Conservation (phyloP, 352 stramenopile species). For the Phytophthora lateralis region DNA sequence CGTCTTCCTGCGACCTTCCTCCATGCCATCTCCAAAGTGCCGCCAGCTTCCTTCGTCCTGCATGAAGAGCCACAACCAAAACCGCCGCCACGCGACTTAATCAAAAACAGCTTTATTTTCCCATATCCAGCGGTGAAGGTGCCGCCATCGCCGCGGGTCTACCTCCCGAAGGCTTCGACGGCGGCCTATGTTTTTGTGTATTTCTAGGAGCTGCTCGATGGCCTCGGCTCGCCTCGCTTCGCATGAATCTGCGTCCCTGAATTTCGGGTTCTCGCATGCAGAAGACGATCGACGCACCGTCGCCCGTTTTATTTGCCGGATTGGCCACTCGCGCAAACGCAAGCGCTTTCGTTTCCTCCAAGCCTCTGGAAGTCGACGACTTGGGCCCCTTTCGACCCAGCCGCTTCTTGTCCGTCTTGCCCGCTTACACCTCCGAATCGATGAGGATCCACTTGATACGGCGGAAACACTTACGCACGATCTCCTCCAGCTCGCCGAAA, state of each 20-base stretch:
- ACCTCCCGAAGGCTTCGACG: constrained; percentile 1
- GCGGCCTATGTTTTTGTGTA: constrained; percentile 25
- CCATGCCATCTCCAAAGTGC: constrained; percentile 12
- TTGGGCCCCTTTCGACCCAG: background rate
- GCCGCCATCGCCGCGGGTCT: constrained; percentile 9
- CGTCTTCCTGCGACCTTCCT: constrained; percentile 10
- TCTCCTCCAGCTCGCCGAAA: constrained; percentile 84
- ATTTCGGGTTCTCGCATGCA: constrained; percentile 3
- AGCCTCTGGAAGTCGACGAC: background rate
- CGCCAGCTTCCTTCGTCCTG: background rate
- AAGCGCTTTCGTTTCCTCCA: constrained; percentile 1
- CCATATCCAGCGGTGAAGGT: constrained; percentile 28
- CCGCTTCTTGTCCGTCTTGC: background rate
- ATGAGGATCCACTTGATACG: constrained; percentile 93
- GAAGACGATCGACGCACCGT: constrained; percentile 12
- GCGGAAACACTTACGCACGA: constrained; percentile 91
- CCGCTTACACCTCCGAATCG: constrained; percentile 84
- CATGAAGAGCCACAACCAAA: constrained; percentile 19
- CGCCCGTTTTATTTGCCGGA: constrained; percentile 19
- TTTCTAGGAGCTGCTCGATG: constrained; percentile 34
- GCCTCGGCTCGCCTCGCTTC: constrained; percentile 12
- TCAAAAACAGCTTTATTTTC: constrained; percentile 27
- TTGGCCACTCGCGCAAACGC: constrained; percentile 3
- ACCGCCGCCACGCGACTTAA: constrained; percentile 15
- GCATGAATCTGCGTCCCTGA: constrained; percentile 13